Evolutionary conservation across 306 rosid species (phyloP), one percentile per base, ranked within the genome.

Genomic region (Biancaea sappan): DNA sequence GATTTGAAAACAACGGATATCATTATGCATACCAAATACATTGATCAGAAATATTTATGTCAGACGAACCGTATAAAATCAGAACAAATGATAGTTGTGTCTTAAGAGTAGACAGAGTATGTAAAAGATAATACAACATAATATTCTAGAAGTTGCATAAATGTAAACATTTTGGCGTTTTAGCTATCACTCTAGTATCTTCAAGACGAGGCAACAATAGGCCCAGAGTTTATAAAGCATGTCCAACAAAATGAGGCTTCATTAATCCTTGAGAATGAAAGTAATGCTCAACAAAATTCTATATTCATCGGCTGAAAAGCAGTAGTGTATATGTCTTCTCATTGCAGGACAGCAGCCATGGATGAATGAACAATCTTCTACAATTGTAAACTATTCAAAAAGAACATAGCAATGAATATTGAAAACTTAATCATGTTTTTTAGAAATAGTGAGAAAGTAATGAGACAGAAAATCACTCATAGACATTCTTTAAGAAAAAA

Each of bases 301-400:
- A 4, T 1, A 2, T 41, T 41, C 47, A 41, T 13, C 47, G 2
- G 47, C 47, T 2, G 9, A 41, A 69, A 62, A 24, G 5, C 31
- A 61, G 29, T 61, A 61, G 40, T 22, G 15, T 44, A 43, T 44
- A 31, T 25, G 34, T 21, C 12, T 72, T 54, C 31, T 16, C 35
- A 53, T 57, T 8, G 32, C 51, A 58, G 44, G 24, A 24, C 16
- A 7, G 22, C 9, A 54, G 72, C 80, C 46, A 47, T 26, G 31
- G 44, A 57, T 54, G 52, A 62, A 76, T 38, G 69, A 21, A 71
- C 74, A 46, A 73, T 22, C 70, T 41, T 41, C 16, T 11, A n/a
- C n/a, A n/a, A n/a, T n/a, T n/a, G n/a, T n/a, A n/a, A n/a, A n/a
- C n/a, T n/a, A n/a, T n/a, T n/a, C n/a, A n/a, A n/a, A n/a, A 31